phyloP scores from a whole-genome alignment of 352 stramenopile species.

The Hyaloperonospora arabidopsidis region DNA sequence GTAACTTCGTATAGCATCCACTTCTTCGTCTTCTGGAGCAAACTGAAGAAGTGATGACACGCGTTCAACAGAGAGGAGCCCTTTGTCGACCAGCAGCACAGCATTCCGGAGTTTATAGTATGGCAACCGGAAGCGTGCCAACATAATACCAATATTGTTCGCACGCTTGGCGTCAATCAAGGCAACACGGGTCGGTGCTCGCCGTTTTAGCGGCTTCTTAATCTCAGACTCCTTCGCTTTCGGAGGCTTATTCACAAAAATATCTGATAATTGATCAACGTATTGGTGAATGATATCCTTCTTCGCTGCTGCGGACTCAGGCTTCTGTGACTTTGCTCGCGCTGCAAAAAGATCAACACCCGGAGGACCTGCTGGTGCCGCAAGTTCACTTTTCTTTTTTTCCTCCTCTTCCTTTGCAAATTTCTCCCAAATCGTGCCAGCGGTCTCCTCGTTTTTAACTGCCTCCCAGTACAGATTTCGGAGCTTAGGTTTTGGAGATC shows the following conservation, averaged over 20 bases:
- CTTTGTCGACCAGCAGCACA: conserved; percentile 73
- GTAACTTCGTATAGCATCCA: conserved; percentile 56
- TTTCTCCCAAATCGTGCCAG: conserved; percentile 71
- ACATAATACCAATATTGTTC: conserved; percentile 85
- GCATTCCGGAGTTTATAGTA: conserved; percentile 73
- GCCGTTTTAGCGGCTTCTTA: conserved; percentile 51
- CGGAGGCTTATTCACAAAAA: conserved; percentile 76
- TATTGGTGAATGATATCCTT: conserved; percentile 65
- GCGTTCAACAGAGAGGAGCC: conserved; percentile 61
- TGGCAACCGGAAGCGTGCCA: conserved; percentile 73
- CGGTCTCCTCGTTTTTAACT: conserved; percentile 47
- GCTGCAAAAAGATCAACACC: conserved; percentile 38
- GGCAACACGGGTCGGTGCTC: conserved; percentile 61
- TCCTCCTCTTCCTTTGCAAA: conserved; percentile 37
- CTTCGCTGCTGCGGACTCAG: conserved; percentile 13
- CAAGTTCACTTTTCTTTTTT: conserved; percentile 11
- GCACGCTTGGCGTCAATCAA: conserved; percentile 78
- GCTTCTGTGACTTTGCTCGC: conserved; percentile 16
- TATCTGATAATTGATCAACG: conserved; percentile 52
- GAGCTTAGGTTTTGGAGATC: conserved; percentile 70
- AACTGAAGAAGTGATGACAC: conserved; percentile 74
- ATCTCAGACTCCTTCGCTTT: conserved; percentile 45
- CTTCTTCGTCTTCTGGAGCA: conserved; percentile 60
- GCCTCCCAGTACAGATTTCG: conserved; percentile 80
- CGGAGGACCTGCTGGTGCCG: conserved; percentile 11